Evolutionary conservation across 2,329 filamentous ascomycete species (phyloP).

Genomic region (Sporothrix pallida): DNA sequence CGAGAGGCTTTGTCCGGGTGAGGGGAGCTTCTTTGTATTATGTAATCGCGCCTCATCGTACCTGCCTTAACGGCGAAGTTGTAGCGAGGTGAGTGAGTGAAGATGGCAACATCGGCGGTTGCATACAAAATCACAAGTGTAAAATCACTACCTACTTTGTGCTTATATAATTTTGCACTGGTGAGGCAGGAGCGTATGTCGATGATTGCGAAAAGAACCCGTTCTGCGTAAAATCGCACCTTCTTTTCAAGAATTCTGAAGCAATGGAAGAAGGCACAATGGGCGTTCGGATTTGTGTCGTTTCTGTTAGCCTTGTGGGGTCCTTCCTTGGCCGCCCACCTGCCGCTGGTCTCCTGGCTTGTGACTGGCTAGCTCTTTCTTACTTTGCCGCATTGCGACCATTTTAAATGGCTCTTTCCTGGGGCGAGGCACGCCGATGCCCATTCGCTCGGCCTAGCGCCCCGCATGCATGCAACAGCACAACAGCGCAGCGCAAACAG

Average conservation of each 20-base stretch:
- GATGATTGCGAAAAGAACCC: neutral
- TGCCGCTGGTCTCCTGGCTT: neutral
- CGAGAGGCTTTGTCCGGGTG: conserved; percentile 18
- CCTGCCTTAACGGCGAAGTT: neutral
- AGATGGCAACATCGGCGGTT: neutral
- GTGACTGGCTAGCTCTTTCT: conserved; percentile 27
- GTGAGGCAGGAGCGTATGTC: neutral
- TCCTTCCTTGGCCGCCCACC: conserved; percentile 16
- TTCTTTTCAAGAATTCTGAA: neutral
- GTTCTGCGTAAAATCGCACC: neutral
- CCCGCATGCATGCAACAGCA: conserved; percentile 6
- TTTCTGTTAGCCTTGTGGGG: conserved; percentile 18
- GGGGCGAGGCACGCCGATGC: neutral
- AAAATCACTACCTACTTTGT: neutral
- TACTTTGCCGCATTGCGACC: conserved; percentile 21
- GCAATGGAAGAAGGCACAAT: conserved; percentile 11
- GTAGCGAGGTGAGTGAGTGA: neutral
- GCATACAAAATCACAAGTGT: neutral
- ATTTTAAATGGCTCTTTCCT: conserved; percentile 25
- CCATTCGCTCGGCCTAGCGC: conserved; percentile 27
- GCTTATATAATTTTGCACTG: no score
- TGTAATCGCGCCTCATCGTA: neutral
- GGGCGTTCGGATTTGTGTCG: neutral
- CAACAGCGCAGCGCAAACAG: neutral
- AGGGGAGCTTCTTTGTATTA: neutral